These are phyloP conservation scores for Saxophila tyrrhenica DNA, from an alignment of 495 filamentous ascomycete species.

Conservation along the genomic window DNA sequence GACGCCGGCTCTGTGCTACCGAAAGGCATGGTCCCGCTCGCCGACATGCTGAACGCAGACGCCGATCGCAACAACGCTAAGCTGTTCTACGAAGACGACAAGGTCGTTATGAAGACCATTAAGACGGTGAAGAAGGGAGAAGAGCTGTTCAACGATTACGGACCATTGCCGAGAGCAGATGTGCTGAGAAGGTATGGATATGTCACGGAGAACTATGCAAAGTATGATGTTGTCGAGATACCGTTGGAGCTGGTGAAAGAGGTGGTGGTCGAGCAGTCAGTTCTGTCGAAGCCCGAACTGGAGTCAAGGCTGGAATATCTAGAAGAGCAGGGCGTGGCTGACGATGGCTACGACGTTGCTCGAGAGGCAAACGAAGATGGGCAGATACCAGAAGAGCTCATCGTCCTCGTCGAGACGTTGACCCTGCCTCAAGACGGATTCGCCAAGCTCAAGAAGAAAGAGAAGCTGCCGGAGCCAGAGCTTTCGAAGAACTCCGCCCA, in stretches of 20 bases:
- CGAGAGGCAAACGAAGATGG: slow-evolving; percentile 28
- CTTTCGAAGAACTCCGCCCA: slow-evolving; percentile 34
- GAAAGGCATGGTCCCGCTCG: slow-evolving; percentile 86
- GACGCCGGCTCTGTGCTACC: slow-evolving; percentile 50
- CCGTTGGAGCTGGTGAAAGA: slow-evolving; percentile 45
- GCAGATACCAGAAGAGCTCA: slow-evolving; percentile 37
- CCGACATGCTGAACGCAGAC: slow-evolving; percentile 88
- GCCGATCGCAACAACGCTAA: slow-evolving; percentile 64
- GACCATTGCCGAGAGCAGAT: slow-evolving; percentile 69
- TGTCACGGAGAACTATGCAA: slow-evolving; percentile 61
- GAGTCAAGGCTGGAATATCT: slow-evolving; percentile 35
- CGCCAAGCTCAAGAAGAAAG: slow-evolving; percentile 31
- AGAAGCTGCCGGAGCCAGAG: slow-evolving; percentile 38
- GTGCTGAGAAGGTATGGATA: slow-evolving; percentile 84
- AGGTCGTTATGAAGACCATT: slow-evolving; percentile 54
- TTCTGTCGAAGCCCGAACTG: background rate
- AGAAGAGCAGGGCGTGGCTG: slow-evolving; percentile 39
- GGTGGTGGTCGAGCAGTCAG: slow-evolving; percentile 31
- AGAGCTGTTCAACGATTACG: slow-evolving; percentile 88
- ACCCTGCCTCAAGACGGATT: slow-evolving; percentile 26
- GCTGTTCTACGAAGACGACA: slow-evolving; percentile 56
- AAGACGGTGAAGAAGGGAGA: slow-evolving; percentile 56
- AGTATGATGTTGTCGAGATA: slow-evolving; percentile 76
- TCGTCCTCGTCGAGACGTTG: slow-evolving; percentile 39
- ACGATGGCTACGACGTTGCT: slow-evolving; percentile 45